phyloP scores from a whole-genome alignment of 2,329 filamentous ascomycete genomes.

The Colletotrichum trifolii region DNA sequence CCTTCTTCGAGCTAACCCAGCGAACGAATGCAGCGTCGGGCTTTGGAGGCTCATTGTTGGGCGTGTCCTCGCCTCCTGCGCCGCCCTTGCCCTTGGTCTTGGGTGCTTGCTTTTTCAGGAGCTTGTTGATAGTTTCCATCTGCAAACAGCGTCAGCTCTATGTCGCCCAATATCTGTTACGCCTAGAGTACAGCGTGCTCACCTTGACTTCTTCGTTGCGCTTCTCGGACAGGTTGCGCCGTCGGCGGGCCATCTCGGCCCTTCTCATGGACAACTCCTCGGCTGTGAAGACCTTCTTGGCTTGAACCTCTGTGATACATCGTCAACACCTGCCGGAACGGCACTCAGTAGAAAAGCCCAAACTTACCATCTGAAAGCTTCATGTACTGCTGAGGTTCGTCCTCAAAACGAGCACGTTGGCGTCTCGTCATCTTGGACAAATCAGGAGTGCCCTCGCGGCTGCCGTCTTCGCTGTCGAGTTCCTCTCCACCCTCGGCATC shows the following conservation, averaged over 20 bases:
- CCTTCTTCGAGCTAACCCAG: slow-evolving; percentile 76
- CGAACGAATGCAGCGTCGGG: slow-evolving; percentile 73
- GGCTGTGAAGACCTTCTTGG: slow-evolving; percentile 70
- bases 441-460: slow-evolving; percentile 63
- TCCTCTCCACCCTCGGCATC: slow-evolving; percentile 56
- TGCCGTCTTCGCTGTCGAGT: slow-evolving; percentile 58
- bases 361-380: slow-evolving; percentile 69
- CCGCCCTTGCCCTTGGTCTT: slow-evolving; percentile 71
- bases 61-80: slow-evolving; percentile 58
- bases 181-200: slow-evolving; percentile 35
- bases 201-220: slow-evolving; percentile 74
- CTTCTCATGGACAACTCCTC: slow-evolving; percentile 72
- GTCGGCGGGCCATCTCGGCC: slow-evolving; percentile 70
- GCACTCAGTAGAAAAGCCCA: not conserved
- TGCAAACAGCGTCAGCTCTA: slow-evolving; percentile 46
- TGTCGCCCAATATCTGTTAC: not conserved
- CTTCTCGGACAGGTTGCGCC: slow-evolving; percentile 73
- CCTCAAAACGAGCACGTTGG: slow-evolving; percentile 69
- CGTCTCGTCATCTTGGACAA: slow-evolving; percentile 70
- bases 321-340: slow-evolving; percentile 25
- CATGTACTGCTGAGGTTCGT: slow-evolving; percentile 65
- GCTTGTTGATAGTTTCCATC: slow-evolving; percentile 93
- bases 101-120: slow-evolving; percentile 86
- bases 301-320: slow-evolving; percentile 66
- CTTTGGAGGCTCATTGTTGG: slow-evolving; percentile 59